Base-by-base conservation (phyloP, 2,329 filamentous ascomycete genomes). In the Colletotrichum gigasporum region DNA sequence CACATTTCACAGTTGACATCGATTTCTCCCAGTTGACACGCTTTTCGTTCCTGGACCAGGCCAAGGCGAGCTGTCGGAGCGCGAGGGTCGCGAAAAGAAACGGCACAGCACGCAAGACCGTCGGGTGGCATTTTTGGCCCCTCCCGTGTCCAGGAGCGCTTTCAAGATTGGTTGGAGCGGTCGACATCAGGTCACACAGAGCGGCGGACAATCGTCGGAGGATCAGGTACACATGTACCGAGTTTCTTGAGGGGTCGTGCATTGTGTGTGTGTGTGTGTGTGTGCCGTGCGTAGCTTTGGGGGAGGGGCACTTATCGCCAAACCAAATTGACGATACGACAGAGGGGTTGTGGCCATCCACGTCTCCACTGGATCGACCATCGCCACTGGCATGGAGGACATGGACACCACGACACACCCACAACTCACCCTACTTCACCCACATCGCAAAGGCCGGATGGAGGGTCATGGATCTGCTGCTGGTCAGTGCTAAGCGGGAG, bases 311-410 rank as follows among this genome's bases (percentile, higher is more conserved):
- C 2, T 35, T 44, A 24, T 44, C 16, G 44, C 52, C 52, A 57
- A 37, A 54, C 34, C 32, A 48, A 54, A 54, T 54, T 64, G 41
- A 64, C 56, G 34, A 48, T 55, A 64, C 47, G 48, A 54, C 48
- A 37, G 62, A 64, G 61, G 56, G 42, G 48, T 65, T 54, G 42
- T 34, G 56, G 30, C 56, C 42, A 28, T 42, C 51, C 41, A 47
- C 10, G 57, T 53, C 48, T 55, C 62, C 62, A 62, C 62, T 48
- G 22, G 56, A 65, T 65, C 62, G 62, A 55, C 56, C 56, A 60
- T 47, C 42, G 54, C 62, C 56, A 64, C 62, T 35, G 9, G 26
- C 26, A 60, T 55, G 58, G 60, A 59, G 35, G 47, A 59, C 30
- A 51, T 50, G 51, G 58, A 32, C 44, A 39, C 24, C 26, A 39